Evolutionary conservation across 768 basidiomycete species (phyloP), one percentile per base, ranked within the genome.

Genomic region (Boletus pseudo-olivaceus): DNA sequence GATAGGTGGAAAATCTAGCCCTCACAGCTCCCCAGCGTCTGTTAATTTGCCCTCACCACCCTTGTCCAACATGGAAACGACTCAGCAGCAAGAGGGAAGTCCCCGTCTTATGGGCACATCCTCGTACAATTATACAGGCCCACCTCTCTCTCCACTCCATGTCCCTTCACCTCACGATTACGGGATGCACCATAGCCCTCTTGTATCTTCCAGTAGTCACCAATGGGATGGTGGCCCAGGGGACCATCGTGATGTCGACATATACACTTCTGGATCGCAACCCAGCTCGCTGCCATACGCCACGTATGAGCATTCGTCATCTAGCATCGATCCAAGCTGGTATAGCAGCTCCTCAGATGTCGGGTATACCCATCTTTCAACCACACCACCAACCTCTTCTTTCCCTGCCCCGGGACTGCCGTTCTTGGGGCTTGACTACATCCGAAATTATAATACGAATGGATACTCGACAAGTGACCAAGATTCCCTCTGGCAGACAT

Each of bases 351-450:
- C 53, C 76, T 73, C 58, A 66, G 69, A 61, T 76, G 73, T 61
- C 72, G 63, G 72, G 74, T 62, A 66, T 68, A 49, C 71, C 47
- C 77, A 77, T 5, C 71, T 81, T 32, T 83, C 83, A 6, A 80
- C 78, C 11, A 81, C 83, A 11, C 80, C 85, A 3, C 80, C 85
- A 12, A 80, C 78, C 6, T 69, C 86, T n/a, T 76, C 79, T 5
- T 90, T 90, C 66, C 75, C 84, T 57, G 82, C 82, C 9, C 77
- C 84, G 23, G 88, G 88, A 37, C 75, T 92, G n/a, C 91, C 90
- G 1, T 93, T 93, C 76, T 79, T 83, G 30, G 91, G 90, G 10
- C 76, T 93, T 32, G 91, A 93, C 61, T 93, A 82, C 62, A 85
- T 93, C 63, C 82, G 87, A 61, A 91, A 90, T 63, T 91, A 87